Evolutionary conservation across 768 basidiomycete species (phyloP).

Genomic region (Leccinum rimulosum): DNA sequence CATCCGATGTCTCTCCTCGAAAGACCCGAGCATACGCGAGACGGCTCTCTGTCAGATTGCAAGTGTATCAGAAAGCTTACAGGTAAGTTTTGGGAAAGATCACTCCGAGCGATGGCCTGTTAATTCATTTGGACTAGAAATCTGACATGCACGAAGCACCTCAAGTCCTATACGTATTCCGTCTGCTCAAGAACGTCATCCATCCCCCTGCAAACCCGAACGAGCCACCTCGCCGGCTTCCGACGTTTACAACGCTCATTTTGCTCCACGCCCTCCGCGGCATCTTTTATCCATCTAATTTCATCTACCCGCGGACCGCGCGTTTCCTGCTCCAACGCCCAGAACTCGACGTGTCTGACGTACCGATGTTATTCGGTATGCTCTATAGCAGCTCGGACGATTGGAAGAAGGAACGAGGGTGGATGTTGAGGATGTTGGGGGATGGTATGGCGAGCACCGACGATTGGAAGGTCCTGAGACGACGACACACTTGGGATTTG

Average conservation of each 20-base stretch:
- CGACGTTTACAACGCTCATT: constrained; percentile 77
- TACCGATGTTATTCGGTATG: constrained; percentile 89
- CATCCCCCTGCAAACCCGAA: constrained; percentile 38
- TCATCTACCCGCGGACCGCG: constrained; percentile 83
- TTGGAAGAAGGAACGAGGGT: constrained; percentile 85
- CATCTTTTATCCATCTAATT: constrained; percentile 84
- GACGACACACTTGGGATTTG: constrained; percentile 87
- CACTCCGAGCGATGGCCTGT: background rate
- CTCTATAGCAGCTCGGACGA: constrained; percentile 76
- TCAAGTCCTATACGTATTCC: constrained; percentile 70
- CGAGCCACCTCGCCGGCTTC: constrained; percentile 55
- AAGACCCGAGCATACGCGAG: constrained; percentile 56
- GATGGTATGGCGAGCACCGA: constrained; percentile 73
- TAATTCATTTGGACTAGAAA: constrained; percentile 28
- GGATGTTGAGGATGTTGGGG: constrained; percentile 81
- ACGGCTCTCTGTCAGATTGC: constrained; percentile 61
- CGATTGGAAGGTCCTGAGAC: constrained; percentile 80
- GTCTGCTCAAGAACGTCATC: constrained; percentile 28
- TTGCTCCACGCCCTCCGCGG: constrained; percentile 78
- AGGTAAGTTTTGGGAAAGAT: constrained; percentile 44
- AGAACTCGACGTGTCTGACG: constrained; percentile 73
- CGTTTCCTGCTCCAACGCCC: constrained; percentile 90
- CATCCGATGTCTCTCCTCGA: constrained; percentile 69
- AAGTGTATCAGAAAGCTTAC: constrained; percentile 55
- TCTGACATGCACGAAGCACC: constrained; percentile 77